Percentiles rank a stretch among this genome's conserved stretches.
Conservation (phyloP, 176 grass and related monocot genomes). For the Paspalum vaginatum region DNA sequence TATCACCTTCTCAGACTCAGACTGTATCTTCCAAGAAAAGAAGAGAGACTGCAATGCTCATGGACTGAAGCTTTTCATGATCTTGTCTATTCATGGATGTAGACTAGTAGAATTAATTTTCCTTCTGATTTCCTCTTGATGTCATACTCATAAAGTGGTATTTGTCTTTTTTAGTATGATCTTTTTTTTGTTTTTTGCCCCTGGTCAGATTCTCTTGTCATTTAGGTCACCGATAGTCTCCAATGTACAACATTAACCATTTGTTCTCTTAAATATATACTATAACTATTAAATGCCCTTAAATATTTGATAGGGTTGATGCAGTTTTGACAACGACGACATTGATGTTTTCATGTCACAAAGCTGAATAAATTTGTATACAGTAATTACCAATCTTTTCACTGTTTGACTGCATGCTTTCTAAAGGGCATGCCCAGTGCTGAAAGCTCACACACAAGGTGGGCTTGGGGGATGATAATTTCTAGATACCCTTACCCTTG, state of each 20-base stretch:
- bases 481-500: too few species aligned
- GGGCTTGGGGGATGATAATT: too few species aligned
- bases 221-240: neutral
- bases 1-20: conserved; percentile 15
- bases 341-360: neutral
- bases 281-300: neutral
- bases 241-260: neutral
- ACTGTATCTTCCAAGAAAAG: conserved; percentile 17
- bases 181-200: neutral
- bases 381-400: neutral
- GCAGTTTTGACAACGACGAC: neutral
- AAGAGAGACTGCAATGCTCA: conserved; percentile 12
- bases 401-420: neutral
- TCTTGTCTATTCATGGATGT: neutral
- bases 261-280: neutral
- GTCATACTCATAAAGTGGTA: neutral
- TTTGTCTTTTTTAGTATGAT: conserved; percentile 25
- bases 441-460: too few species aligned
- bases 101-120: neutral
- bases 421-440: neutral
- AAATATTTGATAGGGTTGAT: neutral
- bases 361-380: neutral
- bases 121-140: neutral
- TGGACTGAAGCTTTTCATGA: conserved; percentile 6
- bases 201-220: neutral